Evolutionary conservation across 2,329 filamentous ascomycete genomes (phyloP).

Genomic region (Colletotrichum cereale): DNA sequence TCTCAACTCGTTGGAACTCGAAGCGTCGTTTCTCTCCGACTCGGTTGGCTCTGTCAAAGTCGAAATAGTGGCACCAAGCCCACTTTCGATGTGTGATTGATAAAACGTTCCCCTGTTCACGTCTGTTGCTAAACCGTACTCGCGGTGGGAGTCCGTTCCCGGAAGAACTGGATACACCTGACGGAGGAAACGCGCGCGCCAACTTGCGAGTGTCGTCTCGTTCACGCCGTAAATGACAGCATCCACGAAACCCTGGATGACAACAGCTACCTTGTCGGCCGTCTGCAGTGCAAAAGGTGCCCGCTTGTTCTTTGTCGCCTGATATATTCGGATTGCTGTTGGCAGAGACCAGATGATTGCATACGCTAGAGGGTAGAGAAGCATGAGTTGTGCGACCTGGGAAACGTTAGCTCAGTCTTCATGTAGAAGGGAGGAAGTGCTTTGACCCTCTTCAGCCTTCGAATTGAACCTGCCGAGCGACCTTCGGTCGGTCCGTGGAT

Average conservation of each 20-base stretch:
- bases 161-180: constrained; percentile 1
- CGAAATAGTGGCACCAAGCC: not conserved
- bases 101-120: not conserved
- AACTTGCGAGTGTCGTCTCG: constrained; percentile 30
- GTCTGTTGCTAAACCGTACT: not conserved
- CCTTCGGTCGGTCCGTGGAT: not conserved
- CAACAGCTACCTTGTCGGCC: constrained; percentile 55
- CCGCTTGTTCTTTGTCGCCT: constrained; percentile 48
- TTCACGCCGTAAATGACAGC: constrained; percentile 54
- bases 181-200: constrained; percentile 16
- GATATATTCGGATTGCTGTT: constrained; percentile 55
- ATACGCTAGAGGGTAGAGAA: constrained; percentile 56
- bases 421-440: not conserved
- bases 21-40: not conserved
- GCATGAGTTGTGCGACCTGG: constrained; percentile 56
- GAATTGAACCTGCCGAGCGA: constrained; percentile 27
- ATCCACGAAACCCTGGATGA: constrained; percentile 56
- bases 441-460: constrained; percentile 43
- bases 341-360: constrained; percentile 57
- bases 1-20: constrained; percentile 11
- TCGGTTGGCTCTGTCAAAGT: not conserved
- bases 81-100: not conserved
- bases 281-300: constrained; percentile 53
- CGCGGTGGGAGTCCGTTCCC: not conserved
- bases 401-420: not conserved